Evolutionary conservation across 192 early-diverging fungal species (phyloP).

Genomic region (Coemansia guatemalensis): DNA sequence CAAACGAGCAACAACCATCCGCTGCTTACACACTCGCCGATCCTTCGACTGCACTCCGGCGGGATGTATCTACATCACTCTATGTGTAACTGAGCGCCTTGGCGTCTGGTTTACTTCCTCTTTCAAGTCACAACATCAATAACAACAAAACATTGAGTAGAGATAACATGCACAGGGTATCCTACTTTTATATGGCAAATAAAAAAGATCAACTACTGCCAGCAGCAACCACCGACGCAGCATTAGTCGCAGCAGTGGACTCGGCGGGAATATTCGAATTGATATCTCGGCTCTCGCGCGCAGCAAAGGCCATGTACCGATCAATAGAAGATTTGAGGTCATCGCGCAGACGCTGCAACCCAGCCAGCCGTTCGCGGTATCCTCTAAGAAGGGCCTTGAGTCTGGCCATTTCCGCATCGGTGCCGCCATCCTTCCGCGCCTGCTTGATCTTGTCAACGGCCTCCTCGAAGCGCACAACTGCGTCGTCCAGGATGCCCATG

Average conservation of each 20-base stretch:
- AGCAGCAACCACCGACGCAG: not conserved
- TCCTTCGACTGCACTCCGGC: slow-evolving; percentile 6
- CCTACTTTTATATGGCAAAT: not conserved
- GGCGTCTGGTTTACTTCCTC: not conserved
- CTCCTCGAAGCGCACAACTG: slow-evolving; percentile 37
- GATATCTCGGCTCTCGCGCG: slow-evolving; percentile 42
- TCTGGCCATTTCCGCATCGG: slow-evolving; percentile 3
- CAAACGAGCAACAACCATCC: slow-evolving; percentile 2
- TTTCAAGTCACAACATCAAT: not conserved
- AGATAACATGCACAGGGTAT: not conserved
- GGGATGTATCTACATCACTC: slow-evolving; percentile 23
- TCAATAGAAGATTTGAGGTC: slow-evolving; percentile 24
- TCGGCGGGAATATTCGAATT: slow-evolving; percentile 5
- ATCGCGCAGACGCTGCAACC: slow-evolving; percentile 22
- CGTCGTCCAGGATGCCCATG: slow-evolving; percentile 31
- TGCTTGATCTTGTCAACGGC: slow-evolving; percentile 34
- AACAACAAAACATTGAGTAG: not conserved
- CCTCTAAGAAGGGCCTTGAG: slow-evolving; percentile 31
- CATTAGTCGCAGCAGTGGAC: not conserved
- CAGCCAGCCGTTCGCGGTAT: slow-evolving; percentile 34
- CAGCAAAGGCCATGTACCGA: slow-evolving; percentile 43
- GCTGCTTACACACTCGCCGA: not conserved
- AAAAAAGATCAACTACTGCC: slow-evolving; percentile 3
- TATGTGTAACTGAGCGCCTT: slow-evolving; percentile 22
- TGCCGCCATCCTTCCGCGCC: slow-evolving; percentile 19